Conservation (phyloP, 257 asterid species). For the Rehmannia glutinosa region DNA sequence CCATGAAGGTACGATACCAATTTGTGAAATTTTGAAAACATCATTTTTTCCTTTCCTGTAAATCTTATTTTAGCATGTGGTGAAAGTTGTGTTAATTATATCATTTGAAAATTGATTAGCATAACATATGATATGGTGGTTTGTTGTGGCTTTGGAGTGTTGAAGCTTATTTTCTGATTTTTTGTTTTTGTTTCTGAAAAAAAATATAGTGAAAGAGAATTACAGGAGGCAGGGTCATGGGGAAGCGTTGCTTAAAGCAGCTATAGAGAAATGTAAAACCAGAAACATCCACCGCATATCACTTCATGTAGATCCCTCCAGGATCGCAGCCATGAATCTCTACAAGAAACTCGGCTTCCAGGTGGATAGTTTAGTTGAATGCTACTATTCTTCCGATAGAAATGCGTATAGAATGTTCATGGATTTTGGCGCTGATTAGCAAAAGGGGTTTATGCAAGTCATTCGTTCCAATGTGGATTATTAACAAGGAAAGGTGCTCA, state of each 20-base stretch:
- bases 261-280: constrained; percentile 63
- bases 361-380: constrained; percentile 60
- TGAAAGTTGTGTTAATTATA: no score
- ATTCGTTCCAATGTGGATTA: background rate
- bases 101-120: no score
- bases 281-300: constrained; percentile 64
- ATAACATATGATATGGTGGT: no score
- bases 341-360: constrained; percentile 76
- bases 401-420: constrained; percentile 84
- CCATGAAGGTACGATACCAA: background rate
- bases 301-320: constrained; percentile 85
- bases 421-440: constrained; percentile 46
- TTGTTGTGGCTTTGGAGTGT: no score
- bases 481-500: background rate
- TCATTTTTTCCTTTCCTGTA: background rate
- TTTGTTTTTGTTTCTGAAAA: background rate
- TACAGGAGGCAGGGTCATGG: constrained; percentile 67
- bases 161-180: background rate
- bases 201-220: constrained; percentile 59
- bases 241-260: constrained; percentile 69
- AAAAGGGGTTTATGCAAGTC: background rate
- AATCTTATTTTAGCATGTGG: no score
- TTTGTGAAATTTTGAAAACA: background rate
- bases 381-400: constrained; percentile 72
- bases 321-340: constrained; percentile 63